phyloP scores from a whole-genome alignment of 352 stramenopile species.

The Phytophthora pinifolia region DNA sequence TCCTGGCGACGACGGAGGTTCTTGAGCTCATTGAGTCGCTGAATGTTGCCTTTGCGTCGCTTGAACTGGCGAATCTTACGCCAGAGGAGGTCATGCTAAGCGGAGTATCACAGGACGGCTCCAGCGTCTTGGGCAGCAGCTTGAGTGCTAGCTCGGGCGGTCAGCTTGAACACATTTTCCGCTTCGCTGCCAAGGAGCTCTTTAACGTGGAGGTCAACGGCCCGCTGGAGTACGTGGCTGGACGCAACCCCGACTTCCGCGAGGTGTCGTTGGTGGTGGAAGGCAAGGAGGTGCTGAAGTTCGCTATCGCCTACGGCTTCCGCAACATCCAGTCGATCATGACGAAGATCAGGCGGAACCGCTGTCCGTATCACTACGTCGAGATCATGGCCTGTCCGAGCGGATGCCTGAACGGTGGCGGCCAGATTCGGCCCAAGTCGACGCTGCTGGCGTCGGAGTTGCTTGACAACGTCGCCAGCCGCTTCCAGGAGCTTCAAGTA shows the following conservation, averaged over 20 bases:
- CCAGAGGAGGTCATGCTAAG: slow-evolving; percentile 74
- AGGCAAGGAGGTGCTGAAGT: slow-evolving; percentile 87
- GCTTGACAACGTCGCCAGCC: slow-evolving; percentile 60
- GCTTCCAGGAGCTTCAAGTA: slow-evolving; percentile 69
- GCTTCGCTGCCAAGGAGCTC: slow-evolving; percentile 86
- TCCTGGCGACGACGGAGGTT: slow-evolving; percentile 89
- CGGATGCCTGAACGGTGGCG: slow-evolving; percentile 97
- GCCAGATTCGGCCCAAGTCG: slow-evolving; percentile 87
- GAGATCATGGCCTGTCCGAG: slow-evolving; percentile 99
- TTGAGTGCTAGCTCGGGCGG: slow-evolving; percentile 80
- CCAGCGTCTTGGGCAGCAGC: slow-evolving; percentile 55
- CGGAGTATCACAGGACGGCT: slow-evolving; percentile 58
- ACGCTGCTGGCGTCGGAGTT: slow-evolving; percentile 55
- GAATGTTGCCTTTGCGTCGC: slow-evolving; percentile 60
- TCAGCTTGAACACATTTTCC: slow-evolving; percentile 93
- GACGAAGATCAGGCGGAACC: slow-evolving; percentile 90
- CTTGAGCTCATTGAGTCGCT: slow-evolving; percentile 67
- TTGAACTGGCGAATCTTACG: slow-evolving; percentile 65
- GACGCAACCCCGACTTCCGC: slow-evolving; percentile 90
- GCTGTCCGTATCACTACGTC: slow-evolving; percentile 95
- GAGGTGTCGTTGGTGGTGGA: slow-evolving; percentile 75
- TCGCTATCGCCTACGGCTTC: slow-evolving; percentile 96
- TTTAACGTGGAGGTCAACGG: slow-evolving; percentile 85
- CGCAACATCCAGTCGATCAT: slow-evolving; percentile 97
- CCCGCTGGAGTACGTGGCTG: slow-evolving; percentile 85